These are phyloP conservation scores for Penicillium verrucosum DNA, from an alignment of 2,329 filamentous ascomycete species.

Conservation along the genomic window DNA sequence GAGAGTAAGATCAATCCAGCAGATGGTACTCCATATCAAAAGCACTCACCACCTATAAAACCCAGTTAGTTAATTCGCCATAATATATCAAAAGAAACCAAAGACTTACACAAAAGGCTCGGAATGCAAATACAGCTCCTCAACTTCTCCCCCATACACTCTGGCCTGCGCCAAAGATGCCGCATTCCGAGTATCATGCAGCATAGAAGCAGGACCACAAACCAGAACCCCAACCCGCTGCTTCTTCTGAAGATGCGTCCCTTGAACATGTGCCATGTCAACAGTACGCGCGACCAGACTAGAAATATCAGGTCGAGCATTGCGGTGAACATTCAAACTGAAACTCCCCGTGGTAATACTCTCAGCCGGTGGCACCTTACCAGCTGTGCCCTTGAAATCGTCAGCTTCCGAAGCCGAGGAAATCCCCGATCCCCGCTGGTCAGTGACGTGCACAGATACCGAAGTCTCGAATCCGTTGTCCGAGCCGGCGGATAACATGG, in stretches of 20 bases:
- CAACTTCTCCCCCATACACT: constrained; percentile 32
- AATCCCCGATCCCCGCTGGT: not conserved
- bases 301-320: constrained; percentile 37
- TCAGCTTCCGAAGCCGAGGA: constrained; percentile 8
- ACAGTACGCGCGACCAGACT: constrained; percentile 22
- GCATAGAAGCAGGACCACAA: constrained; percentile 48
- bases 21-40: not conserved
- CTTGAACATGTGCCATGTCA: constrained; percentile 9
- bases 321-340: constrained; percentile 20
- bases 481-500: constrained; percentile 7
- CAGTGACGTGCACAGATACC: constrained; percentile 26
- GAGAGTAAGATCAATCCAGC: not conserved
- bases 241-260: constrained; percentile 7
- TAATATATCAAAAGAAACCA: not conserved
- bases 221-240: constrained; percentile 35
- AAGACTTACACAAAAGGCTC: constrained; percentile 48
- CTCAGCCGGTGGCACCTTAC: constrained; percentile 14
- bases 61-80: not conserved
- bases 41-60: constrained; percentile 11
- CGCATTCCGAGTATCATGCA: constrained; percentile 48
- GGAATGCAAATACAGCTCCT: constrained; percentile 46
- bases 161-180: constrained; percentile 43
- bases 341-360: constrained; percentile 19
- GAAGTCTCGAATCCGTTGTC: constrained; percentile 20
- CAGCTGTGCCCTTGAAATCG: constrained; percentile 1